Percentiles rank a stretch among this genome's conserved stretches.
phyloP scores from a whole-genome alignment of 257 asterid species.

The Forsythia viridissima region DNA sequence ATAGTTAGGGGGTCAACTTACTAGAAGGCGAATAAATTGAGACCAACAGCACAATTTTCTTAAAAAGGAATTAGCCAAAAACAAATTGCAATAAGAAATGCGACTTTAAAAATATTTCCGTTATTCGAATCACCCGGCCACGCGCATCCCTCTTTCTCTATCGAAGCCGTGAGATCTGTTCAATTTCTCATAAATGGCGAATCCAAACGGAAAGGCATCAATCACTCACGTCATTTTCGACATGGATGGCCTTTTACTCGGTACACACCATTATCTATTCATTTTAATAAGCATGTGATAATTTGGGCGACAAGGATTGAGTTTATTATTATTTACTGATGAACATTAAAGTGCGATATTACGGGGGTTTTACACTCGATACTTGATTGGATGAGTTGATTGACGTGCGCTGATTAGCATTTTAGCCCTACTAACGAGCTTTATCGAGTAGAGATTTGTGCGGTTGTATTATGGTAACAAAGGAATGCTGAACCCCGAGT shows the following conservation, averaged over 20 bases:
- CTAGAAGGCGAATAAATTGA: neutral
- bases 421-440: neutral
- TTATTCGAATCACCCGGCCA: neutral
- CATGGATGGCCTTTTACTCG: constrained; percentile 95
- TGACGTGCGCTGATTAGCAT: neutral
- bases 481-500: neutral
- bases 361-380: neutral
- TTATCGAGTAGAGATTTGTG: neutral
- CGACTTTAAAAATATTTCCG: neutral
- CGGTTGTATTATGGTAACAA: neutral
- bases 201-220: constrained; percentile 39
- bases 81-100: too few relatives aligned
- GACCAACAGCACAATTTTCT: neutral
- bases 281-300: neutral
- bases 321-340: neutral
- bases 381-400: neutral
- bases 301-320: neutral
- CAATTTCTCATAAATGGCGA: constrained; percentile 46
- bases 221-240: constrained; percentile 90
- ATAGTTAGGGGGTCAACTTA: neutral
- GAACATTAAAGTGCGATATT: neutral
- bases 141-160: neutral
- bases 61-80: too few relatives aligned
- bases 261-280: constrained; percentile 29
- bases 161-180: constrained; percentile 26